These are phyloP conservation scores for Trichosanthes cucumerina DNA, from an alignment of 306 rosid genomes.

Conservation along the genomic window DNA sequence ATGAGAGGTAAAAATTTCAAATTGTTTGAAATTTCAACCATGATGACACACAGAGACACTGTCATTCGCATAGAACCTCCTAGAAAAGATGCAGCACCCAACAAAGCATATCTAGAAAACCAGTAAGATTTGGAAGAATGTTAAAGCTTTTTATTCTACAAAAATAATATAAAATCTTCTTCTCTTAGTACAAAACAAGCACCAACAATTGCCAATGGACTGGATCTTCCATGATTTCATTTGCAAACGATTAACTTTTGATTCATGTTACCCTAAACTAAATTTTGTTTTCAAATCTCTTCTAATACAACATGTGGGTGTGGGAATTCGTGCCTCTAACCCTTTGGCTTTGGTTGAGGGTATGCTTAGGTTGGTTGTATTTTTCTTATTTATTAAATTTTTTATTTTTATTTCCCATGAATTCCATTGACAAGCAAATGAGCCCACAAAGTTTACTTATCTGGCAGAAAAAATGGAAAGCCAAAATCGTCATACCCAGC, in stretches of 20 bases:
- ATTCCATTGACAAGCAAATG: background rate
- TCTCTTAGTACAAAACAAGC: background rate
- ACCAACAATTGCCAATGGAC: background rate
- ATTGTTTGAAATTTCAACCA: slow-evolving; percentile 98
- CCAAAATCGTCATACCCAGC: background rate
- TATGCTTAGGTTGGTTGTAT: background rate
- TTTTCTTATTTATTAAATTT: background rate
- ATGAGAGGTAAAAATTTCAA: slow-evolving; percentile 74
- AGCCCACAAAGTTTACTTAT: background rate
- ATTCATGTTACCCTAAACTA: background rate
- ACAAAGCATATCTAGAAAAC: slow-evolving; percentile 75
- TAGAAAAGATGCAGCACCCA: slow-evolving; percentile 98
- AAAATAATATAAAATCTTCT: background rate
- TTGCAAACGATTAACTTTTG: background rate
- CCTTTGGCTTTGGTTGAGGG: no score
- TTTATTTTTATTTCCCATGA: background rate
- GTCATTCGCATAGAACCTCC: slow-evolving; percentile 99
- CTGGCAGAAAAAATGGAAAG: background rate
- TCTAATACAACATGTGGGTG: no score
- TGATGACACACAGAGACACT: slow-evolving; percentile 86
- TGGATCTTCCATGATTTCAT: background rate
- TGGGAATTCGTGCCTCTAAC: no score
- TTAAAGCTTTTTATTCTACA: background rate
- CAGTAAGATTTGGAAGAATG: slow-evolving; percentile 14
- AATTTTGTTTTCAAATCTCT: background rate